These are phyloP conservation scores for Phaeosphaeriaceae sp. DNA, from an alignment of 2,329 filamentous ascomycete genomes.

Conservation along the genomic window DNA sequence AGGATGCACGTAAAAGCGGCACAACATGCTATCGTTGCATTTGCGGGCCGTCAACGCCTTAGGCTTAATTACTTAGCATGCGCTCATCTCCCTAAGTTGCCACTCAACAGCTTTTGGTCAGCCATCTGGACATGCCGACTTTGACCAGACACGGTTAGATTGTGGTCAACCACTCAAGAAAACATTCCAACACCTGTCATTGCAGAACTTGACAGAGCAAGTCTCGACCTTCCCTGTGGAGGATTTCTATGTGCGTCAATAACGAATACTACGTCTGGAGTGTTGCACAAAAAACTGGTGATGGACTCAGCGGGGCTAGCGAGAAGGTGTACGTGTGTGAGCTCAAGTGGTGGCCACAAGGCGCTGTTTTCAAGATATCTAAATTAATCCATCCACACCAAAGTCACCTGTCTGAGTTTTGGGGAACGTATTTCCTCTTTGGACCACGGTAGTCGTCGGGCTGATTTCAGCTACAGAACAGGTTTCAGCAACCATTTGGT, in stretches of 20 bases:
- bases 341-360: slow-evolving; percentile 6
- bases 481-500: slow-evolving; percentile 4
- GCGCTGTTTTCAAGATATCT: slow-evolving; percentile 2
- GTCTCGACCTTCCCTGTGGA: background rate
- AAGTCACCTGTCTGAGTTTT: slow-evolving; percentile 9
- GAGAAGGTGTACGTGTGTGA: background rate
- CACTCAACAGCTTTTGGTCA: background rate
- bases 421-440: slow-evolving; percentile 11
- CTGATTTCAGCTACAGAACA: slow-evolving; percentile 8
- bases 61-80: background rate
- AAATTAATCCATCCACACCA: slow-evolving; percentile 1
- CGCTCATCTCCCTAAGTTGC: slow-evolving; percentile 4
- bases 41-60: slow-evolving; percentile 9
- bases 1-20: slow-evolving; percentile 1
- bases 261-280: background rate
- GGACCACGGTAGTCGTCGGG: slow-evolving; percentile 7
- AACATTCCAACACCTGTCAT: slow-evolving; percentile 7
- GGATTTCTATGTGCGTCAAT: background rate
- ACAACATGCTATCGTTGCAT: slow-evolving; percentile 6
- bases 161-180: background rate
- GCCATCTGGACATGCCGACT: background rate
- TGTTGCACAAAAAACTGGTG: slow-evolving; percentile 5
- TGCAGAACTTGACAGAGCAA: background rate
- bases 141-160: background rate
- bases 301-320: slow-evolving; percentile 1